These are phyloP conservation scores for Cokeromyces recurvatus DNA, from an alignment of 371 early-diverging fungal species.

Conservation along the genomic window DNA sequence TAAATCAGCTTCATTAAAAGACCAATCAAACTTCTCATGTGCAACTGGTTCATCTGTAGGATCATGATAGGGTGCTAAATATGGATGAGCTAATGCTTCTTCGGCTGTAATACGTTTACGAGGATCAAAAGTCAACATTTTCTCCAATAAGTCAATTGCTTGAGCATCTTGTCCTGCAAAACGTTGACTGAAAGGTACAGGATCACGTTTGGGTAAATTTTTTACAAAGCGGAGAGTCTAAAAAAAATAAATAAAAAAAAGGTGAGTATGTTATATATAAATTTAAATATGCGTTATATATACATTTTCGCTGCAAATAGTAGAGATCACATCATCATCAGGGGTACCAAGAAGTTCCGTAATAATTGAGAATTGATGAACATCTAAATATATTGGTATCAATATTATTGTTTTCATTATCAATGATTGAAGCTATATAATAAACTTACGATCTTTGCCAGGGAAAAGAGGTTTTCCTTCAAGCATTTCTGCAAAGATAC, in stretches of 20 bases:
- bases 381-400: conserved; percentile 45
- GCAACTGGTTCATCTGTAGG: conserved; percentile 86
- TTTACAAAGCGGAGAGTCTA: conserved; percentile 90
- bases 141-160: conserved; percentile 88
- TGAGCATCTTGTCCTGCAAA: conserved; percentile 43
- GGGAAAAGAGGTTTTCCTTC: conserved; percentile 86
- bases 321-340: conserved; percentile 84
- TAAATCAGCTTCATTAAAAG: conserved; percentile 88
- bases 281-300: background rate
- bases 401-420: background rate
- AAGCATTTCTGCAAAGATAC: conserved; percentile 92
- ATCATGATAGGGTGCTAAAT: conserved; percentile 92
- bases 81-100: conserved; percentile 82
- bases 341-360: conserved; percentile 92
- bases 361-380: conserved; percentile 93
- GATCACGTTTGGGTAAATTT: conserved; percentile 76
- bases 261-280: background rate
- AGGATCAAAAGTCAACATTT: conserved; percentile 93
- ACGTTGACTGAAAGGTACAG: conserved; percentile 71
- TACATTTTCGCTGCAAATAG: conserved; percentile 91
- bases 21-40: conserved; percentile 88
- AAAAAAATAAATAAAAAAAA: background rate
- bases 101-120: conserved; percentile 85
- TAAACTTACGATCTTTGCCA: conserved; percentile 78
- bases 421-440: background rate